Conservation (phyloP, 2,329 filamentous ascomycete genomes). For the Colletotrichum sidae region DNA sequence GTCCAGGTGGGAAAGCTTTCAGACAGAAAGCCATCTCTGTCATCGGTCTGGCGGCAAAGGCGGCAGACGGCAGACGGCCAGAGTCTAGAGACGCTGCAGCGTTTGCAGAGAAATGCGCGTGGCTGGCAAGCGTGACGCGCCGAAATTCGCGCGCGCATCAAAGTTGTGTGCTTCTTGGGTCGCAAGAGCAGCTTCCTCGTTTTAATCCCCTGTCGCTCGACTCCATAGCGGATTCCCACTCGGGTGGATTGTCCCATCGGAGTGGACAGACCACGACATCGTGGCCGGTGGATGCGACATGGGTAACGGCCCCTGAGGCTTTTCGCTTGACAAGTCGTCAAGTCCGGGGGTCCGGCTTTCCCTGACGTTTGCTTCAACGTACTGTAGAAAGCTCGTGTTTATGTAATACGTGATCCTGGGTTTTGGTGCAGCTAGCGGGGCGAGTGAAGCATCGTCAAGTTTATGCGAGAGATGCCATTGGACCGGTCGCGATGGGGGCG, state of each 20-base stretch:
- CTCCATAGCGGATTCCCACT: slow-evolving; percentile 20
- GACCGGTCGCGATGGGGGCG: background rate
- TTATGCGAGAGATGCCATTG: slow-evolving; percentile 26
- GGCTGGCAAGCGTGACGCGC: slow-evolving; percentile 29
- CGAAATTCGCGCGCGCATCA: slow-evolving; percentile 3
- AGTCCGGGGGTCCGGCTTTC: background rate
- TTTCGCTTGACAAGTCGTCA: slow-evolving; percentile 4
- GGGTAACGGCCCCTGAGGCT: slow-evolving; percentile 8
- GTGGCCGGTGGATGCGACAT: slow-evolving; percentile 26
- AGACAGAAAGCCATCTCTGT: slow-evolving; percentile 3
- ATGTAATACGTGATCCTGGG: slow-evolving; percentile 24
- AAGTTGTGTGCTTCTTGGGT: background rate
- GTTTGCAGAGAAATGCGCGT: slow-evolving; percentile 24
- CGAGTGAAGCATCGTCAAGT: background rate
- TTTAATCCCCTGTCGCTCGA: slow-evolving; percentile 6
- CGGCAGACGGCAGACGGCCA: slow-evolving; percentile 11
- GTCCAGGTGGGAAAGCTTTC: no score
- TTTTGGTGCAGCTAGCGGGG: slow-evolving; percentile 4
- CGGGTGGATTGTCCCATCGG: slow-evolving; percentile 31
- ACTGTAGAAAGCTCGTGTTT: slow-evolving; percentile 20
- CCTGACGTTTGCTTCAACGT: slow-evolving; percentile 11
- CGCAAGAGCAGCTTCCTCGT: background rate
- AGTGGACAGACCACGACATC: slow-evolving; percentile 34
- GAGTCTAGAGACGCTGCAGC: background rate
- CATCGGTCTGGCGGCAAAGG: slow-evolving; percentile 10